Evolutionary conservation across 768 basidiomycete genomes (phyloP), one percentile per base, ranked within the genome.

Genomic region (Leccinum subtestaceum): DNA sequence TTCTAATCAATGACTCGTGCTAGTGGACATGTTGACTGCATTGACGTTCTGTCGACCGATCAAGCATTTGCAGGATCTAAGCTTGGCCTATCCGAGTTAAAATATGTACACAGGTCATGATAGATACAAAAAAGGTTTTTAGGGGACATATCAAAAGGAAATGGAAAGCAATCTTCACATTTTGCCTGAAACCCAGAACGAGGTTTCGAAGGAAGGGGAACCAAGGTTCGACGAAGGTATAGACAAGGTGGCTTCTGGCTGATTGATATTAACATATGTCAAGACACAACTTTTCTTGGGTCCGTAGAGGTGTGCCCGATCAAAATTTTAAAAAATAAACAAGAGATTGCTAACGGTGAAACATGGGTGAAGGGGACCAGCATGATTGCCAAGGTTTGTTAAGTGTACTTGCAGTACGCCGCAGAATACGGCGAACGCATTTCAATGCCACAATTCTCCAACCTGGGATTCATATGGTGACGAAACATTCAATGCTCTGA

Each of bases 391-490:
- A 31, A 17, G 13, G 9, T 36, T n/a, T 34, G 52, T 34, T 31
- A 51, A 63, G 52, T 29, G 49, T 53, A 23, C 4, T 58, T 58
- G 59, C 27, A 36, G 50, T 53, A 21, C 43, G 52, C 43, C 27
- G 40, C 19, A 40, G 43, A 54, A 53, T 12, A 6, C 19, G n/a
- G 45, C 21, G 23, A 25, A 43, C 2, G 38, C 32, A 21, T 43
- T 72, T 72, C 66, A 82, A 63, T 77, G 77, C 85, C 84, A 87
- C 69, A 87, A 74, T 62, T 85, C 85, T 36, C 86, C 86, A 8
- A 77, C 78, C 59, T 83, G 76, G 54, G 76, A 77, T 58, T 74
- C 78, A 52, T 81, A 80, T 59, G 58, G 60, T 21, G 63, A 60
- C 21, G 70, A 63, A 56, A 55, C 56, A 49, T 83, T 74, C 45